phyloP scores from a whole-genome alignment of 257 asterid genomes.

The Rehmannia glutinosa region DNA sequence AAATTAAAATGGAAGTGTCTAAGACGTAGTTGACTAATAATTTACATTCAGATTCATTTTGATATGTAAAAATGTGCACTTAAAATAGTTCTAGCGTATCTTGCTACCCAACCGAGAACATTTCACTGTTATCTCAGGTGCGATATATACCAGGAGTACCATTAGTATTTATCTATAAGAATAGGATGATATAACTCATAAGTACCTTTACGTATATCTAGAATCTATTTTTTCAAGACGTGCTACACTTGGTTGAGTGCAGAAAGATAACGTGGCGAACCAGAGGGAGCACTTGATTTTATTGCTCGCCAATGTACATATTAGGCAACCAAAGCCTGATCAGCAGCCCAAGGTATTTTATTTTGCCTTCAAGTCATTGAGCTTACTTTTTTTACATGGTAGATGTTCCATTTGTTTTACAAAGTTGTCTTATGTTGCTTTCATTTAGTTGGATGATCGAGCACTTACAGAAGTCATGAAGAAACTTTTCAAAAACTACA shows the following conservation, averaged over 20 bases:
- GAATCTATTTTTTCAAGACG: neutral
- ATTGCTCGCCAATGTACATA: conserved; percentile 92
- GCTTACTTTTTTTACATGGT: conserved; percentile 11
- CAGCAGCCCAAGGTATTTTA: conserved; percentile 85
- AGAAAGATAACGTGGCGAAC: conserved; percentile 88
- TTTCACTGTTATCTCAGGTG: neutral
- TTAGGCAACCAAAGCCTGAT: conserved; percentile 89
- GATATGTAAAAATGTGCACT: neutral
- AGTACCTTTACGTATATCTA: neutral
- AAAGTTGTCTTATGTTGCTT: neutral
- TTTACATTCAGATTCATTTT: no score
- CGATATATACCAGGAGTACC: neutral
- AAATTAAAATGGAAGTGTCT: neutral
- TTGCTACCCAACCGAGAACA: neutral
- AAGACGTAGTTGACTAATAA: neutral
- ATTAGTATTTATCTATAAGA: neutral
- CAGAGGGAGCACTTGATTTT: conserved; percentile 96
- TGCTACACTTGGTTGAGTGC: conserved; percentile 31
- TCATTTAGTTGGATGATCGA: conserved; percentile 81
- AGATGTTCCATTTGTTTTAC: neutral
- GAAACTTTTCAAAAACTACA: conserved; percentile 92
- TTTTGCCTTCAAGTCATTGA: conserved; percentile 10
- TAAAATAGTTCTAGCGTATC: neutral
- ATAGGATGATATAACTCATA: neutral
- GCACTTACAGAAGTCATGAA: conserved; percentile 95